Evolutionary conservation across 176 grass and related monocot species (phyloP), one percentile per base, ranked within the genome.

Genomic region (Triticum timopheevii): DNA sequence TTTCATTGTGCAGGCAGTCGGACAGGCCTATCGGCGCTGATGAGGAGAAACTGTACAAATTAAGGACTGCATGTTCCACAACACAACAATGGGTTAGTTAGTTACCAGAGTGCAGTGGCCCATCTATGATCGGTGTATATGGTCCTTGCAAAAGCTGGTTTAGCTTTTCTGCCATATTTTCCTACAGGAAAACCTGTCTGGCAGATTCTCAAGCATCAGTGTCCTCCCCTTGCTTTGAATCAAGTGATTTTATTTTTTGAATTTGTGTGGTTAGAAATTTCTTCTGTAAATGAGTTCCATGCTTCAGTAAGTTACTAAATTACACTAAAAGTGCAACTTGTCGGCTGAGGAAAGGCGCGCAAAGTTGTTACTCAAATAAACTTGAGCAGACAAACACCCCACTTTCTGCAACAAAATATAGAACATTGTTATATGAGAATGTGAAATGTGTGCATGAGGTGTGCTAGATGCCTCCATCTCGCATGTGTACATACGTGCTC

Each of bases 31-130:
- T 64, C 28, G 12, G 40, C 40, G 2, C 40, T 10, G 40, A 42
- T 10, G 40, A 42, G 3, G 40, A 38, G 36, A 38, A 36, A 36
- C 35, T 54, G 50, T 68, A 61, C 59, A 64, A 54, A 19, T 54
- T 17, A 64, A 79, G 62, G 15, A 64, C 33, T 66, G 66, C 56
- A 80, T 73, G 81, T 33, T 84, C 58, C 65, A 56, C 28, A 77
- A 69, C 50, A 82, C 30, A 71, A 77, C 64, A 82, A 65, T 77
- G 36, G 17, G 78, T 65, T 80, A 39, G 84, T 78, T 89, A 86
- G 39, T 78, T 89, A 86, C n/a, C 35, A 58, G 35, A 86, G 19
- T 69, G 23, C 25, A 86, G 19, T 81, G 23, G 35, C 56, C 33
- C 19, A n/a, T 22, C 35, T 39, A 11, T 54, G 50, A 54, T 39